These are phyloP conservation scores for Cardamine chenopodiifolia DNA, from an alignment of 345 rosid species.

Conservation along the genomic window DNA sequence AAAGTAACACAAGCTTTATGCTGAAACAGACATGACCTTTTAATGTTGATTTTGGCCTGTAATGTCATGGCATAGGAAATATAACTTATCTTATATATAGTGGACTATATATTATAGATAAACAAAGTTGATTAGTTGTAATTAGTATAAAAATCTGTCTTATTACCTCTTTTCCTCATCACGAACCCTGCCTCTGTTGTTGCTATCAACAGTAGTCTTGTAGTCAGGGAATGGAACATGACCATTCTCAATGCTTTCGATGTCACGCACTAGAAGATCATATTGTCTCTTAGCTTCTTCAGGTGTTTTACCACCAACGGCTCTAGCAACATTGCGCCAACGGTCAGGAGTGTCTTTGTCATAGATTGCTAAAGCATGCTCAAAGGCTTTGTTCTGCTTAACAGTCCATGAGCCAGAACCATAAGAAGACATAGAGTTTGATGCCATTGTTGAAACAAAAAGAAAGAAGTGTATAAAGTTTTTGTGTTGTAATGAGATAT, in stretches of 20 bases:
- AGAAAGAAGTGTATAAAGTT: not conserved
- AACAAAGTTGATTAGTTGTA: slow-evolving; percentile 20
- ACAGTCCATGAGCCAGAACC: slow-evolving; percentile 76
- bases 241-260: slow-evolving; percentile 79
- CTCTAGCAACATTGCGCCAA: slow-evolving; percentile 90
- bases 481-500: slow-evolving; percentile 28
- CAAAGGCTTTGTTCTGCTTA: slow-evolving; percentile 93
- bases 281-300: slow-evolving; percentile 89
- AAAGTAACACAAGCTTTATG: slow-evolving; percentile 40
- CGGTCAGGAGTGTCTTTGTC: slow-evolving; percentile 98
- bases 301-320: slow-evolving; percentile 81
- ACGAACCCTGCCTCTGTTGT: slow-evolving; percentile 41
- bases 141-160: not conserved
- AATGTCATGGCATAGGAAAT: slow-evolving; percentile 31
- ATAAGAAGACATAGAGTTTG: slow-evolving; percentile 76
- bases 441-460: slow-evolving; percentile 54
- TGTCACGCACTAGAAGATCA: slow-evolving; percentile 71
- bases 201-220: slow-evolving; percentile 47
- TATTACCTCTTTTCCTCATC: slow-evolving; percentile 50
- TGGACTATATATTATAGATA: slow-evolving; percentile 18
- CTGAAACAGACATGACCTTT: slow-evolving; percentile 31
- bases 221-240: slow-evolving; percentile 83
- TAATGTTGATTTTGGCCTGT: not conserved
- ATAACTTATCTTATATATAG: slow-evolving; percentile 3
- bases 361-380: slow-evolving; percentile 82